Evolutionary conservation across 352 stramenopile species (phyloP).

Genomic region (Phytophthora cactorum): DNA sequence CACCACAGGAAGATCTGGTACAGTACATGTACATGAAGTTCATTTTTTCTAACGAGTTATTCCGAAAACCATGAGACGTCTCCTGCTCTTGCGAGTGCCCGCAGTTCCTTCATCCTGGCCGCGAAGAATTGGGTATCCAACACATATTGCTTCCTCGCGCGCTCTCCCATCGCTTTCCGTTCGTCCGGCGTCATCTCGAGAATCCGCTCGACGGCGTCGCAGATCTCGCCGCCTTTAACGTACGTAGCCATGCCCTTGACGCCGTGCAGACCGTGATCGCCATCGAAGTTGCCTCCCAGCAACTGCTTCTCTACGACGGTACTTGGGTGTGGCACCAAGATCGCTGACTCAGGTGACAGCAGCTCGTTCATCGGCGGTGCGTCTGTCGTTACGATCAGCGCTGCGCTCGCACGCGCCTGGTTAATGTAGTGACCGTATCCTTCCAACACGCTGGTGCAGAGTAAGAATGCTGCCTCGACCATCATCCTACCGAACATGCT

Average conservation of each 20-base stretch:
- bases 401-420: conserved; percentile 54
- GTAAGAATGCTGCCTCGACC: conserved; percentile 47
- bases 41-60: conserved; percentile 17
- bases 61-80: conserved; percentile 11
- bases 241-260: conserved; percentile 56
- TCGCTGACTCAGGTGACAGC: conserved; percentile 42
- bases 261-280: conserved; percentile 38
- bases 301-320: conserved; percentile 39
- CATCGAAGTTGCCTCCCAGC: conserved; percentile 41
- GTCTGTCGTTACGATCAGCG: conserved; percentile 60
- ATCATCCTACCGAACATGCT: conserved; percentile 52
- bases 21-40: background rate
- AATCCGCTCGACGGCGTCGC: conserved; percentile 49
- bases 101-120: conserved; percentile 32
- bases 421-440: conserved; percentile 80
- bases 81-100: conserved; percentile 16
- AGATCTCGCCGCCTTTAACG: conserved; percentile 51
- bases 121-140: conserved; percentile 36
- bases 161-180: conserved; percentile 37
- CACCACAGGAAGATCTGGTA: background rate
- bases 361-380: conserved; percentile 69
- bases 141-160: conserved; percentile 37
- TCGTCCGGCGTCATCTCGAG: conserved; percentile 39
- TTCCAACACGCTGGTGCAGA: conserved; percentile 62
- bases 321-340: conserved; percentile 41